phyloP scores from a whole-genome alignment of 768 basidiomycete species.

The Piloderma croceum region DNA sequence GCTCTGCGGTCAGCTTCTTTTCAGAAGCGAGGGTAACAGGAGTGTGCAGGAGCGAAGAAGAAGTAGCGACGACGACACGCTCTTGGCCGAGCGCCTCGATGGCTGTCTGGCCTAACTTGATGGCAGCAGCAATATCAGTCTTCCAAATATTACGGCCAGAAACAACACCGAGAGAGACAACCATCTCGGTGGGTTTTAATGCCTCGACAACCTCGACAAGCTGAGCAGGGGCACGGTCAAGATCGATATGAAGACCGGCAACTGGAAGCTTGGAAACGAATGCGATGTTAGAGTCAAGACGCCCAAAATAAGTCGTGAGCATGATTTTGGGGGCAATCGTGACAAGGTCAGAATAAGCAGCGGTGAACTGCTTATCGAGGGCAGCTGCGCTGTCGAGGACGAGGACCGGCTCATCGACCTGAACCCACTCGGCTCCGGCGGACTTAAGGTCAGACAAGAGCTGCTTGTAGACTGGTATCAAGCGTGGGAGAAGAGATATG shows the following conservation, averaged over 20 bases:
- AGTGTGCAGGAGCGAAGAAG: slow-evolving; percentile 96
- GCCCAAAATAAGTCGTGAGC: slow-evolving; percentile 94
- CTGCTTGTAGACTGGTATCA: slow-evolving; percentile 88
- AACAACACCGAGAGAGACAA: slow-evolving; percentile 90
- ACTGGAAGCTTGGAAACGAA: slow-evolving; percentile 90
- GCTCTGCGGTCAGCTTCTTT: slow-evolving; percentile 80
- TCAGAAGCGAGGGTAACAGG: slow-evolving; percentile 94
- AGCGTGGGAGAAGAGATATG: slow-evolving; percentile 81
- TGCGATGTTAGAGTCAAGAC: slow-evolving; percentile 86
- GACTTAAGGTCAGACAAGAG: slow-evolving; percentile 86
- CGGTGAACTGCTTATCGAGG: slow-evolving; percentile 73
- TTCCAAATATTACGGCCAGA: slow-evolving; percentile 99
- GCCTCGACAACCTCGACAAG: slow-evolving; percentile 77
- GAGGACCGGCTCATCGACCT: slow-evolving; percentile 95
- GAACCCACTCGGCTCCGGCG: slow-evolving; percentile 91
- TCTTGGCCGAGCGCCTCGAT: slow-evolving; percentile 76
- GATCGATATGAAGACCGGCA: slow-evolving; percentile 92
- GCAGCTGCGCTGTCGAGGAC: slow-evolving; percentile 80
- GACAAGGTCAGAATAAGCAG: slow-evolving; percentile 76
- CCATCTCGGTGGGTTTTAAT: slow-evolving; percentile 72
- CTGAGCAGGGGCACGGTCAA: slow-evolving; percentile 89
- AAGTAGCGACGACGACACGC: slow-evolving; percentile 90
- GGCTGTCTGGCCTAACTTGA: slow-evolving; percentile 80
- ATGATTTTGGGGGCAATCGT: slow-evolving; percentile 87
- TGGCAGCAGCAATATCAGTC: slow-evolving; percentile 80